Evolutionary conservation across 768 basidiomycete species (phyloP), one percentile per base, ranked within the genome.

Genomic region (Boletellus emodensis): DNA sequence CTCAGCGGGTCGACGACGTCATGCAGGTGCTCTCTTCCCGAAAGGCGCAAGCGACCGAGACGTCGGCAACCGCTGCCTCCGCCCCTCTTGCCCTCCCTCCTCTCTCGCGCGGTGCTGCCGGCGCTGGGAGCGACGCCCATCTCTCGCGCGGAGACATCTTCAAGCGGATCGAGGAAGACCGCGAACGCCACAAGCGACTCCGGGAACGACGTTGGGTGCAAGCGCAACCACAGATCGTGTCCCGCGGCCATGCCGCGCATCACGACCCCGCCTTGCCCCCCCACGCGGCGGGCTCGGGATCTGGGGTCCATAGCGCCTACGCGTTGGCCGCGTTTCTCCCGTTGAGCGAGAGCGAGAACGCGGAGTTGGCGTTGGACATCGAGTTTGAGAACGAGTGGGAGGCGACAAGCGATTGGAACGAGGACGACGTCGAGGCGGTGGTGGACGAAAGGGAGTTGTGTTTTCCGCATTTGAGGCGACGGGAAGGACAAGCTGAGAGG

Each of bases 181-280:
- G 92, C 2, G 93, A 94, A 60, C 81, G 94, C 54, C 93, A 94
- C 61, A 95, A 95, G 70, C 83, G 93, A 12, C 75, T 95, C 3
- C 82, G 92, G 40, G 93, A 95, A 66, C 81, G 89, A 34, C 82
- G 92, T 39, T 95, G 93, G 93, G 88, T 90, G n/a, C 88, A 90
- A 61, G 84, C 85, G 2, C 74, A 83, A 9, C 76, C 82, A 4
- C 83, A 82, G 53, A 40, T n/a, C 22, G 24, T 18, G 45, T 41
- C 51, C 7, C 51, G 46, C 11, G 35, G 20, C 9, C 42, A 44
- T 6, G 17, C 48, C 14, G 33, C 41, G 6, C 53, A 52, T 37
- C 61, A 50, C 8, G 9, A 41, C 15, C 30, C 40, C 24, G 17
- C 47, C 14, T 56, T 53, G 22, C 37, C 52, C 1, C 44, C 46